These are phyloP conservation scores for Lasiodiplodia theobromae DNA, from an alignment of 2,329 filamentous ascomycete genomes.

Conservation along the genomic window DNA sequence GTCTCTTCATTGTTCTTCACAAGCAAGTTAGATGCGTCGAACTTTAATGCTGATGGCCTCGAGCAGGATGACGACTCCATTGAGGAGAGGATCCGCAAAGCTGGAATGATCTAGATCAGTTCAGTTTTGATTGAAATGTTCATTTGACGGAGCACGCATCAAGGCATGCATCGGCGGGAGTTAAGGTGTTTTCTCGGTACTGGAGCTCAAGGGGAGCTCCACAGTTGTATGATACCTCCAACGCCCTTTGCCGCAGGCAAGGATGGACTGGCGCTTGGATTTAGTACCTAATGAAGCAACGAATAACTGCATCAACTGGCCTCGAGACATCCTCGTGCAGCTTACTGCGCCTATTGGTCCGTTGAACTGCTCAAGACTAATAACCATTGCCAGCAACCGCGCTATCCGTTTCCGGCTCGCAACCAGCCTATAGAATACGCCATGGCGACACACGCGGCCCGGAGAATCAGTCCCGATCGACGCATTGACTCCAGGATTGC, in stretches of 20 bases:
- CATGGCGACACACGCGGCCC: not conserved
- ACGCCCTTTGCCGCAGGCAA: conserved; percentile 31
- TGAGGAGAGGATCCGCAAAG: conserved; percentile 18
- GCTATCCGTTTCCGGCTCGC: not conserved
- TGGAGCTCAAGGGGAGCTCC: conserved; percentile 15
- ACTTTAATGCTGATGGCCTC: conserved; percentile 12
- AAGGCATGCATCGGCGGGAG: conserved; percentile 20
- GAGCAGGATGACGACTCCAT: conserved; percentile 22
- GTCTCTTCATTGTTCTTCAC: not conserved
- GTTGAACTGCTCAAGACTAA: conserved; percentile 1
- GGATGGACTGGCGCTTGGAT: conserved; percentile 28
- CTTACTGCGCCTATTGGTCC: conserved; percentile 19
- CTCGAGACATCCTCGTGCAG: conserved; percentile 22
- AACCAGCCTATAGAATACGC: not conserved
- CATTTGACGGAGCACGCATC: conserved; percentile 4
- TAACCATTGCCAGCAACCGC: not conserved
- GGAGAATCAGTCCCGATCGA: not conserved
- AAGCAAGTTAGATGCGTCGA: conserved; percentile 1
- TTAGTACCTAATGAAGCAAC: conserved; percentile 29
- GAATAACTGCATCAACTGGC: conserved; percentile 23
- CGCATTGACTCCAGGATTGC: conserved; percentile 2
- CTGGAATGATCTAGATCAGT: conserved; percentile 17
- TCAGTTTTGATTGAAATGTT: not conserved
- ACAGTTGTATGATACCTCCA: conserved; percentile 29
- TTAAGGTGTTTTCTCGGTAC: conserved; percentile 24